Evolutionary conservation across 2,329 filamentous ascomycete species (phyloP), one percentile per base, ranked within the genome.

Genomic region (Hysterium pulicare): DNA sequence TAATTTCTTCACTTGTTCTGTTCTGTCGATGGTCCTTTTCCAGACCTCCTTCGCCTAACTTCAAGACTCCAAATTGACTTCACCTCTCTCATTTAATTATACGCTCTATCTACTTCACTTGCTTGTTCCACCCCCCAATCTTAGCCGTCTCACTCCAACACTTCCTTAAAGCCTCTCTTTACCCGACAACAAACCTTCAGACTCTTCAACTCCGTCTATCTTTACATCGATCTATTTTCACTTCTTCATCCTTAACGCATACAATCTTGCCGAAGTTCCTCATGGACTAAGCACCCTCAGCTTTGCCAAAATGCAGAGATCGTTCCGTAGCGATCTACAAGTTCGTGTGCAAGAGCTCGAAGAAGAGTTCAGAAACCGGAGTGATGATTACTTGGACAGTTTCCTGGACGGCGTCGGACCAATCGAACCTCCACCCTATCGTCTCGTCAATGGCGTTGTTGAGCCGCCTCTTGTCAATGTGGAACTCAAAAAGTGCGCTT

Each of bases 381-480:
- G 58, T 2, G 43, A 44, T 2, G 45, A 49, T 4, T 58, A 65
- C 38, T 47, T 66, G 2, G 46, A 63, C 17, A 49, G 40, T 5
- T 63, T 58, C 46, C 40, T 66, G 5, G 45, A 51, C 15, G 58
- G 57, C 22, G 34, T 63, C 11, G 39, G 22, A 7, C 38, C 53
- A 4, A 41, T 50, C n/a, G 62, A 66, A 39, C 61, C 61, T 5
- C 61, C 61, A 2, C 45, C 34, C 7, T 66, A 64, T 45, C 53
- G 40, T 22, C 40, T 44, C 9, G 21, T 57, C n/a, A 53, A 58
- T 15, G 51, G 51, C 7, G 40, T 28, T 11, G 42, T 61, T 16
- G 34, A 41, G 3, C 61, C 61, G n/a, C 41, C 47, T 4, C 49
- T 61, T 4, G 26, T 28, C 2, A 39, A 56, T 8, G 55, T 59